Base-by-base conservation (phyloP, 2,329 filamentous ascomycete genomes). In the Triangularia setosa region DNA sequence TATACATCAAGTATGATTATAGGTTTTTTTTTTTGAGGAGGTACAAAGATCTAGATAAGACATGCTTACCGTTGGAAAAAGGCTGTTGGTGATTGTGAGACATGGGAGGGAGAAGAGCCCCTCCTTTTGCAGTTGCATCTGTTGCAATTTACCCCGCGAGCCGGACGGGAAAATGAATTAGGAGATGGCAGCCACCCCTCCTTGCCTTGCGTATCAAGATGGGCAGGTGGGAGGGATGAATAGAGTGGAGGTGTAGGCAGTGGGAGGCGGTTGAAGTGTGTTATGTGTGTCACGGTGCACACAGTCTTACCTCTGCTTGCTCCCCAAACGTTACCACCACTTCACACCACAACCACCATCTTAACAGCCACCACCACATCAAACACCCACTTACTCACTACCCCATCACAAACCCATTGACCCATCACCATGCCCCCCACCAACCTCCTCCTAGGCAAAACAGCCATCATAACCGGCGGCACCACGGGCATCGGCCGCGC, bases 401-500 rank as follows among this genome's bases (percentile, higher is more conserved):
- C 30, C 16, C 1, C 4, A 56, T 21, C 2, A 16, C 33, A 21
- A 9, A 24, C 30, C 30, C 16, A 28, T 3, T 23, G 40, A 33
- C 48, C 25, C 48, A 24, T 14, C 12, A 52, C 18, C 64, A 83
- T 84, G 81, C 73, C 80, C 4, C 69, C 73, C 54, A 72, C 77
- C 18, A 80, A 80, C 69, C 83, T 95, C 70, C 86, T 96, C 64
- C 74, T 79, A 62, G 87, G 85, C 75, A 96, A 96, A 77, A 89
- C 88, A 12, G 91, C 91, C 77, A 90, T 92, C 74, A 92, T 97
- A 72, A 96, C 92, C 0, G 92, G 93, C 68, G 92, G 91, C 64
- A 89, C 90, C 3, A 96, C 92, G 1, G 92, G 92, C 62, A 96
- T 96, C 71, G 93, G 93, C 60, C 86, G 91, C 69, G 93, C 92